Percentiles rank a stretch among this genome's conserved stretches.
phyloP scores from a whole-genome alignment of 371 early-diverging fungal genomes.

The Syncephalastrum contaminatum region DNA sequence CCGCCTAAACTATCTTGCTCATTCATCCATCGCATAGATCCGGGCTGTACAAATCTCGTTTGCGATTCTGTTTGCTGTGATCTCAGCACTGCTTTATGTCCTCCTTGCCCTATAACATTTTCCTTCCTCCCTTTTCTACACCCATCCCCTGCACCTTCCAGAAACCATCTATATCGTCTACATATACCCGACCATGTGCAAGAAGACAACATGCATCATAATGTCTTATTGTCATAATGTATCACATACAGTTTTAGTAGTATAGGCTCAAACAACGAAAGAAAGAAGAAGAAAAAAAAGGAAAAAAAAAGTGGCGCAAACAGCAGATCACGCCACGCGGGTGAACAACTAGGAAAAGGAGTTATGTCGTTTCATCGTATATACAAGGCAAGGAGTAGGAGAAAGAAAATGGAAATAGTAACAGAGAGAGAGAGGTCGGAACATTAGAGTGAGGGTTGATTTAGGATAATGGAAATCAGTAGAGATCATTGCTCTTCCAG shows the following conservation, averaged over 20 bases:
- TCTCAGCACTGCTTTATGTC: slow-evolving; percentile 21
- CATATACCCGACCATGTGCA: too few species aligned
- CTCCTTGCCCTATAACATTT: slow-evolving; percentile 13
- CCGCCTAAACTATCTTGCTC: not conserved
- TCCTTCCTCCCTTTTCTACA: too few species aligned
- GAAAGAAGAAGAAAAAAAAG: too few species aligned
- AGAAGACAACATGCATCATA: too few species aligned
- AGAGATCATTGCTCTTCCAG: slow-evolving; percentile 22
- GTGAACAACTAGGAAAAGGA: too few species aligned
- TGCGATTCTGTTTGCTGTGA: slow-evolving; percentile 16
- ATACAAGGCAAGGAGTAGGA: slow-evolving; percentile 1
- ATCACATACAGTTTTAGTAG: too few species aligned
- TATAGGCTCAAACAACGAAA: too few species aligned
- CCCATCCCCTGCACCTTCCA: too few species aligned
- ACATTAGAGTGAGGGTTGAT: not conserved
- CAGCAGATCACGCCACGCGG: too few species aligned
- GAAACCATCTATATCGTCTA: too few species aligned
- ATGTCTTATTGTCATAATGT: too few species aligned
- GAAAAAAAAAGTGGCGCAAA: too few species aligned
- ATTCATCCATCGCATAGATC: slow-evolving; percentile 5
- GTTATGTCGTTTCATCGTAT: not conserved
- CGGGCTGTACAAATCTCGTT: slow-evolving; percentile 17
- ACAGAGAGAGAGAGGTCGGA: not conserved
- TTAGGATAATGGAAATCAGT: slow-evolving; percentile 7
- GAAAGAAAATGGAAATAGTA: slow-evolving; percentile 3